Conservation (phyloP, 75 land plant genomes). For the Chamaecyparis obtusa region DNA sequence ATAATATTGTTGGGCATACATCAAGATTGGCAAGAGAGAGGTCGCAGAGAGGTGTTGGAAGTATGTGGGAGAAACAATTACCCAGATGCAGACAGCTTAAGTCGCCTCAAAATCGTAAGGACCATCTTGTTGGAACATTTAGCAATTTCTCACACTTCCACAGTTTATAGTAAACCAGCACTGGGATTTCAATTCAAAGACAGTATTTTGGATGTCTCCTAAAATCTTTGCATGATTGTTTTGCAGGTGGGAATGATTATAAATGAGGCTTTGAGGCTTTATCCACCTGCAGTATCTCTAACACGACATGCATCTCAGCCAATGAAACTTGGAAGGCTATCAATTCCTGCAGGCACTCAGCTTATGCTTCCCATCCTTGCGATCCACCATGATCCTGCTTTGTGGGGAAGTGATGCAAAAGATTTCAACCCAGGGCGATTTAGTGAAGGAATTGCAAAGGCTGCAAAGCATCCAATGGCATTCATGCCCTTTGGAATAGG, state of each 20-base stretch:
- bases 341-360: too few species aligned
- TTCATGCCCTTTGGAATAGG: conserved; percentile 65
- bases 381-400: conserved; percentile 49
- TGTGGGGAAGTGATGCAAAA: conserved; percentile 64
- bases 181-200: not conserved
- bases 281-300: conserved; percentile 41
- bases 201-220: too few species aligned
- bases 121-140: not conserved
- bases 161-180: too few species aligned
- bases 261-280: conserved; percentile 61
- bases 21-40: too few species aligned
- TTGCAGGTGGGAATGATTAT: conserved; percentile 58
- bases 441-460: conserved; percentile 21
- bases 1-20: too few species aligned
- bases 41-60: too few species aligned
- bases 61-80: too few species aligned
- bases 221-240: conserved; percentile 7
- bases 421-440: conserved; percentile 67
- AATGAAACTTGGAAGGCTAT: conserved; percentile 39
- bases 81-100: too few species aligned
- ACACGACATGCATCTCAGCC: conserved; percentile 26
- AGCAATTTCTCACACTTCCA: not conserved
- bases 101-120: too few species aligned
- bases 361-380: conserved; percentile 32
- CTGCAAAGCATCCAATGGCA: conserved; percentile 35